Base-by-base conservation (phyloP, 805 yeast genomes). In the Tetrapisispora arboricola region DNA sequence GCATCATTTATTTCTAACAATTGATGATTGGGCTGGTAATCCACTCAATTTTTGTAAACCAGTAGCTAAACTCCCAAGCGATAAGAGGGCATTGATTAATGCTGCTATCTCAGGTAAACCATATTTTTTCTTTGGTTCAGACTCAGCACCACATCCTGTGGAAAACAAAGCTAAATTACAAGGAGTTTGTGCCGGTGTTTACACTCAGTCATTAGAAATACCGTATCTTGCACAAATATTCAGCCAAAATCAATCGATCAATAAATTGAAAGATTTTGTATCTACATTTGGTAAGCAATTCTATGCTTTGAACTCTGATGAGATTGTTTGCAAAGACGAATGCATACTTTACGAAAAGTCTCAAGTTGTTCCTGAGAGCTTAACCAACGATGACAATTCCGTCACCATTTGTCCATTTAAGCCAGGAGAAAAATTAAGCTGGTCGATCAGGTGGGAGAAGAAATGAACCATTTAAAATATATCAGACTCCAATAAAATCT, bases 141-240 rank as follows among this genome's bases (percentile, higher is more conserved):
- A 92, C 61, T 85, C 96, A 18, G 99, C 99, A 24, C 99, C 98
- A 20, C 98, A 92, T 60, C 94, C 96, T 7, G 55, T 84, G 20
- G 74, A 75, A 47, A 78, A 78, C 44, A 94, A 94, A 63, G 70
- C 84, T 20, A 80, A 73, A 45, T 86, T 77, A 49, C 66, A 70
- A 28, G 90, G 88, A 18, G 96, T 90, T 15, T 86, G 96, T 54
- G 99, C 99, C n/a, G 99, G 99, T 55, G 96, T 92, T 8, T 92
- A 75, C 64, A 84, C 97, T 2, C 98, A 92, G 61, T 73, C 84
- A 18, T 75, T 75, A 51, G 95, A 83, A 2, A 62, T 92, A 16
- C 70, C 87, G 8, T 92, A 90, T 49, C 65, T 92, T 21, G 96
- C 97, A 3, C 82, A 88, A 60, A 75, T 84, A 1, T 92, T 94